Base-by-base conservation (phyloP, 768 basidiomycete species). In the Krasilnikovozyma curviuscula region DNA sequence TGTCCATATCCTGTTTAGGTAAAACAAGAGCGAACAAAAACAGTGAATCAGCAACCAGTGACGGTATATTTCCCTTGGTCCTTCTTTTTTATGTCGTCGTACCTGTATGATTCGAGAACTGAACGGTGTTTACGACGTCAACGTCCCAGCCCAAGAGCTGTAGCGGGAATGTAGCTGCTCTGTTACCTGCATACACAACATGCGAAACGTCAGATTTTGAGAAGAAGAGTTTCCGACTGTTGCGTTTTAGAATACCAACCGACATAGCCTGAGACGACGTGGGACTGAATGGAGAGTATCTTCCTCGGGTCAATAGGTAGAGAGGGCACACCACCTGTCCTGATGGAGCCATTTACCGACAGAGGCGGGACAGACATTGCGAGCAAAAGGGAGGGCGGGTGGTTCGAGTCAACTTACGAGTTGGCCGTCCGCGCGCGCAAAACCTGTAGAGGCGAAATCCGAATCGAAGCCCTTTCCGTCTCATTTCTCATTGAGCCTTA, bases 41-140 rank as follows among this genome's bases (percentile, higher is more conserved):
- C 42, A 33, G 46, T 19, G 19, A 21, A n/a, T 32, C 19, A 25
- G 3, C 21, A 29, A 32, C 25, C 21, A 8, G 19, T 37, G 31
- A 46, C 6, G 27, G 4, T 16, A 30, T 18, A 25, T 24, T 18
- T 2, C 7, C 5, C n/a, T 23, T 37, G 27, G 12, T 3, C 7
- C 16, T 16, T 10, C 24, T 3, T 14, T 30, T 9, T 19, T 14
- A 33, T 3, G 18, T 8, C 7, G 5, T 57, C 70, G 47, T 47
- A 82, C 85, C 88, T 6, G 85, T 72, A 62, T 98, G 91, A 56
- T 97, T 98, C 7, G 83, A 83, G 62, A 82, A 95, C 58, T 93
- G 82, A 31, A 95, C 89, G 1, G 85, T 85, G 48, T 42, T 66
- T 73, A 60, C 65, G 63, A 84, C 85, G 69, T 98, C 93, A 38